Percentiles rank a stretch among this genome's conserved stretches.
phyloP scores from a whole-genome alignment of 2,329 filamentous ascomycete species.

The Tolypocladium album region DNA sequence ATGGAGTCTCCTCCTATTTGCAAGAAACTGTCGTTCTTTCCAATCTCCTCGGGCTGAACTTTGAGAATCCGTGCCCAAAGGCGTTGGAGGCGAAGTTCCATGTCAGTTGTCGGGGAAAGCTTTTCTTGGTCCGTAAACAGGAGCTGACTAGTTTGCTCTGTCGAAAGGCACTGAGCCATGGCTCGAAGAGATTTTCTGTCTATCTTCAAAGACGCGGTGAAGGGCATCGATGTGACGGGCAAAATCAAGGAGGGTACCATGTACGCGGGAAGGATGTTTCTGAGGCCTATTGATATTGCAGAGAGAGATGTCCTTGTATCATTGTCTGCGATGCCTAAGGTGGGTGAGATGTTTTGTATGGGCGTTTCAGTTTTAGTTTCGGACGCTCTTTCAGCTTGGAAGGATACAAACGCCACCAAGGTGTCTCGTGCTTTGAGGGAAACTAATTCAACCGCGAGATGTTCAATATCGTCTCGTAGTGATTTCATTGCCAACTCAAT shows the following conservation, averaged over 20 bases:
- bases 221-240: not conserved
- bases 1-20: not conserved
- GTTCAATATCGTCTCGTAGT: not conserved
- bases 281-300: not conserved
- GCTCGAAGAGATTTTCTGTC: not conserved
- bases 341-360: not conserved
- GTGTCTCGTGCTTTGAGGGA: not conserved
- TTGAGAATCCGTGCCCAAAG: not conserved
- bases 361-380: not conserved
- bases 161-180: not conserved
- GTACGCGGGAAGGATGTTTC: not conserved
- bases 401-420: not conserved
- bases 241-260: not conserved
- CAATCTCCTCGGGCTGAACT: not conserved
- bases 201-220: not conserved
- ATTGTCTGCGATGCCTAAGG: not conserved
- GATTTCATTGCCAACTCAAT: constrained; percentile 8
- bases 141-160: not conserved
- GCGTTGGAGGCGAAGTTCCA: not conserved
- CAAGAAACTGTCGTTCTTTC: not conserved
- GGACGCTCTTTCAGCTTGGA: not conserved
- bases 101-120: not conserved
- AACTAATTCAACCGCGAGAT: constrained; percentile 2
- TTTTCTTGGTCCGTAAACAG: not conserved
- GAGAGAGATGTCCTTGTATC: not conserved